Conservation (phyloP, 2,329 filamentous ascomycete species). For the Aotearoamyces nothofagi region DNA sequence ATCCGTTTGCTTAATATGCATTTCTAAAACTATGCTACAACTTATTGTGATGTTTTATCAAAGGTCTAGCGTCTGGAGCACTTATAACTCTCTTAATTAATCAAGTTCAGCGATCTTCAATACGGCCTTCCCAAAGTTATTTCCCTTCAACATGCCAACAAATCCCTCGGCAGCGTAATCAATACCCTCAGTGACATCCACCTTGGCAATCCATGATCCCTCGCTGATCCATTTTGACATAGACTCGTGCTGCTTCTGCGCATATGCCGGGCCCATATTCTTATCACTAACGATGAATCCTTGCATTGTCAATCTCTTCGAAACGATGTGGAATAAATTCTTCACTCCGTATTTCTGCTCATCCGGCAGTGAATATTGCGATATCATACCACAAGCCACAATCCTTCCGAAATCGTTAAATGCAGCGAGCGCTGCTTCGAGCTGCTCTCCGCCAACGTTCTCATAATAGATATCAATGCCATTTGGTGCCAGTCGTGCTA, state of each 20-base stretch:
- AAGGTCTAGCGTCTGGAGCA: too few relatives aligned
- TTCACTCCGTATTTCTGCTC: constrained; percentile 42
- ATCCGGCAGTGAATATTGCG: constrained; percentile 37
- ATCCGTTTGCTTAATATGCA: too few relatives aligned
- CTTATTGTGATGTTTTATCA: too few relatives aligned
- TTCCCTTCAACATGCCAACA: constrained; percentile 49
- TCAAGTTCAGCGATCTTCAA: constrained; percentile 42
- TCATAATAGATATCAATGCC: constrained; percentile 74
- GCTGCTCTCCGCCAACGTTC: constrained; percentile 63
- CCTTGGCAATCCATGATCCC: constrained; percentile 45
- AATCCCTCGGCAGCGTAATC: constrained; percentile 51
- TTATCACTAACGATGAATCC: constrained; percentile 53
- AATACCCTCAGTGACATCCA: constrained; percentile 47
- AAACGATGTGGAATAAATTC: constrained; percentile 43
- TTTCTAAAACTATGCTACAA: too few relatives aligned
- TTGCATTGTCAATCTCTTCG: constrained; percentile 45
- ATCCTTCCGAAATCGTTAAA: constrained; percentile 53
- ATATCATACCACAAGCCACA: constrained; percentile 48
- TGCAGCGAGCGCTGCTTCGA: constrained; percentile 48
- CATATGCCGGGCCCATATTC: constrained; percentile 45
- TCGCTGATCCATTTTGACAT: constrained; percentile 55
- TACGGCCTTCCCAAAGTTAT: constrained; percentile 63
- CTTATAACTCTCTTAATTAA: too few relatives aligned
- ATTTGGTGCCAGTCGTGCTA: constrained; percentile 50
- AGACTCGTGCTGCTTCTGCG: constrained; percentile 46